A percentile compares a stretch with the other conserved stretches of the same genome.
Conservation (phyloP, 2,329 filamentous ascomycete genomes). For the Aschersonia sp. region DNA sequence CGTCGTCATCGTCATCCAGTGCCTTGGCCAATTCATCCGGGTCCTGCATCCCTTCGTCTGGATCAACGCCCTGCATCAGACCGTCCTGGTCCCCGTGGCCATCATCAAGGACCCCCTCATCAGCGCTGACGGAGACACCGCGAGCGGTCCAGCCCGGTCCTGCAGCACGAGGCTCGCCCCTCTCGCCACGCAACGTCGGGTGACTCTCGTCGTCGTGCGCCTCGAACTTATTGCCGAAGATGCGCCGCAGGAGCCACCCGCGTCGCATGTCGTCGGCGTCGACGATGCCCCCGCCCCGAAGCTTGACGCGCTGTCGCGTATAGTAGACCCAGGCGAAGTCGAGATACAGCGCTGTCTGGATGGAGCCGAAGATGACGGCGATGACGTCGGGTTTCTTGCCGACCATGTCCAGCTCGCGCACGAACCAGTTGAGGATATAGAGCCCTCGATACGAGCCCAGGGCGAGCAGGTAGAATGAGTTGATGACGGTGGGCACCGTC, state of each 20-base stretch:
- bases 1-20: slow-evolving; percentile 43
- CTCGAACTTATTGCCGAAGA: slow-evolving; percentile 51
- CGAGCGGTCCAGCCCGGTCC: slow-evolving; percentile 47
- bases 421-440: slow-evolving; percentile 87
- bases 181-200: slow-evolving; percentile 27
- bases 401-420: slow-evolving; percentile 45
- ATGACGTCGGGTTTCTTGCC: slow-evolving; percentile 51
- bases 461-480: slow-evolving; percentile 86
- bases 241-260: slow-evolving; percentile 68
- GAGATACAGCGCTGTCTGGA: slow-evolving; percentile 81
- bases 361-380: slow-evolving; percentile 69
- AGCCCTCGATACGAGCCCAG: slow-evolving; percentile 78
- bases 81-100: slow-evolving; percentile 31
- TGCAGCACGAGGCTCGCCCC: slow-evolving; percentile 13
- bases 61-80: slow-evolving; percentile 33
- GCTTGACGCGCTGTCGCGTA: slow-evolving; percentile 83
- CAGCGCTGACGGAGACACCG: slow-evolving; percentile 52
- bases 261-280: slow-evolving; percentile 79
- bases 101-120: slow-evolving; percentile 41
- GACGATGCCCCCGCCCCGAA: slow-evolving; percentile 72
- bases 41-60: slow-evolving; percentile 52
- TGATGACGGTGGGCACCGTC: slow-evolving; percentile 89
- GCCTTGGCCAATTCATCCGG: slow-evolving; percentile 49
- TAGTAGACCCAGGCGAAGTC: slow-evolving; percentile 98
- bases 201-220: slow-evolving; percentile 47